Conservation (phyloP, 2,329 filamentous ascomycete genomes). For the Mycogone perniciosa region DNA sequence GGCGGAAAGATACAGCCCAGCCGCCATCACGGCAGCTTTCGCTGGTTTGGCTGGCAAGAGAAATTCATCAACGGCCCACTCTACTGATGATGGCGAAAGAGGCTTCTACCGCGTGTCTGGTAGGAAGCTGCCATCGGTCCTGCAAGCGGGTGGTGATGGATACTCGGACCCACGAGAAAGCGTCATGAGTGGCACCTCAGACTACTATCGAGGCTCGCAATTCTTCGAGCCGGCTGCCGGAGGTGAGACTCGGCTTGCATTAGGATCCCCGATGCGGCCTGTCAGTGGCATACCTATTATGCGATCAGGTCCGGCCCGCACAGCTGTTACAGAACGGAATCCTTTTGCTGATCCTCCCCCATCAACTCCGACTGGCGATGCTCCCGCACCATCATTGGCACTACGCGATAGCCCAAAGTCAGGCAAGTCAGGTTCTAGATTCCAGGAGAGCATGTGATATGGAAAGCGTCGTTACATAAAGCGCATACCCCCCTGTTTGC, state of each 20-base stretch:
- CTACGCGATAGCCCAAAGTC: constrained; percentile 29
- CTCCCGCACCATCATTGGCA: constrained; percentile 33
- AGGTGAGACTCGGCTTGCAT: constrained; percentile 38
- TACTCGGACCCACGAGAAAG: constrained; percentile 46
- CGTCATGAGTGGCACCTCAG: constrained; percentile 43
- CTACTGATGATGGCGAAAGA: constrained; percentile 39
- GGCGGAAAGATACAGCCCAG: constrained; percentile 37
- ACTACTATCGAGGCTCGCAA: constrained; percentile 49
- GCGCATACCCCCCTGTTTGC: not conserved
- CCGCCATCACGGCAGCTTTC: constrained; percentile 43
- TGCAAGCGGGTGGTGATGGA: constrained; percentile 57
- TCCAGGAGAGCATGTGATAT: constrained; percentile 35
- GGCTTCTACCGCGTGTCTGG: constrained; percentile 62
- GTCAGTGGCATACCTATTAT: constrained; percentile 55
- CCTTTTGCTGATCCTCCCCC: constrained; percentile 34
- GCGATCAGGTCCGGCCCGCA: constrained; percentile 59
- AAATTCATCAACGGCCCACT: constrained; percentile 21
- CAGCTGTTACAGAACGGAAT: constrained; percentile 50
- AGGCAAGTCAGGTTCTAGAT: constrained; percentile 32
- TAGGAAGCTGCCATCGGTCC: constrained; percentile 56
- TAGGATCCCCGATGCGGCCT: constrained; percentile 53
- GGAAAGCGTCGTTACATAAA: not conserved
- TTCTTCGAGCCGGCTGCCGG: constrained; percentile 33
- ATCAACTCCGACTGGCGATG: constrained; percentile 27
- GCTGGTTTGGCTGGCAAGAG: constrained; percentile 40